A percentile compares a stretch with the other conserved stretches of the same genome.
phyloP scores from a whole-genome alignment of 2,329 filamentous ascomycete genomes.

The Penicillium sp. region DNA sequence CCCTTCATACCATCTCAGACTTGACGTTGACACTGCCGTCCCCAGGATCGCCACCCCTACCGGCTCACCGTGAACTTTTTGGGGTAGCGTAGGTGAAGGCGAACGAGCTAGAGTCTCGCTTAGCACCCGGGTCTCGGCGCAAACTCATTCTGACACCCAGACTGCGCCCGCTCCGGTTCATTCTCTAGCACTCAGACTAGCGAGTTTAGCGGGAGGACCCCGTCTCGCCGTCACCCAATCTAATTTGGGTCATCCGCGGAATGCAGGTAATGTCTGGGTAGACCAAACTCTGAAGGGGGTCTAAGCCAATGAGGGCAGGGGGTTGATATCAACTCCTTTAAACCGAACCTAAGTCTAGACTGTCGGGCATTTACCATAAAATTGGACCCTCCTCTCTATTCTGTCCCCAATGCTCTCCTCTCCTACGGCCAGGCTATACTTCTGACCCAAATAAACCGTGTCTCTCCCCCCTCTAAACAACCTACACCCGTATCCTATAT shows the following conservation, averaged over 20 bases:
- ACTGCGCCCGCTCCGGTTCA: slow-evolving; percentile 33
- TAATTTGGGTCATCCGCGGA: slow-evolving; percentile 11
- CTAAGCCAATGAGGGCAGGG: slow-evolving; percentile 5
- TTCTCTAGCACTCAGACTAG: slow-evolving; percentile 42
- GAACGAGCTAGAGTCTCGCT: slow-evolving; percentile 11
- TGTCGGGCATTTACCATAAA: background rate
- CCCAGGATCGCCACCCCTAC: slow-evolving; percentile 4
- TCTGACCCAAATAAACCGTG: background rate
- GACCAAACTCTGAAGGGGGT: slow-evolving; percentile 9
- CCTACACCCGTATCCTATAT: slow-evolving; percentile 6
- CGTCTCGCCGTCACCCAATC: slow-evolving; percentile 41
- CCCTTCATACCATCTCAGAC: background rate
- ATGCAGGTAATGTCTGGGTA: slow-evolving; percentile 1
- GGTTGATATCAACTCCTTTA: slow-evolving; percentile 23
- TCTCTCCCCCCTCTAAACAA: slow-evolving; percentile 1
- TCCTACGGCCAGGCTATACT: too few relatives aligned
- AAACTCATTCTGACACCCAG: slow-evolving; percentile 10
- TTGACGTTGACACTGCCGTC: slow-evolving; percentile 8
- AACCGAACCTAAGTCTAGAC: slow-evolving; percentile 18
- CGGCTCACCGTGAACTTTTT: slow-evolving; percentile 10
- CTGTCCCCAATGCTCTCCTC: background rate
- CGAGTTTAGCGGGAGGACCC: slow-evolving; percentile 25
- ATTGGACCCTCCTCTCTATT: slow-evolving; percentile 5
- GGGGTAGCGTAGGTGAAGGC: slow-evolving; percentile 15
- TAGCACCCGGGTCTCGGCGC: slow-evolving; percentile 1